A percentile compares a stretch with the other conserved stretches of the same genome.
Conservation (phyloP, 768 basidiomycete genomes). For the Kwoniella heveanensis region DNA sequence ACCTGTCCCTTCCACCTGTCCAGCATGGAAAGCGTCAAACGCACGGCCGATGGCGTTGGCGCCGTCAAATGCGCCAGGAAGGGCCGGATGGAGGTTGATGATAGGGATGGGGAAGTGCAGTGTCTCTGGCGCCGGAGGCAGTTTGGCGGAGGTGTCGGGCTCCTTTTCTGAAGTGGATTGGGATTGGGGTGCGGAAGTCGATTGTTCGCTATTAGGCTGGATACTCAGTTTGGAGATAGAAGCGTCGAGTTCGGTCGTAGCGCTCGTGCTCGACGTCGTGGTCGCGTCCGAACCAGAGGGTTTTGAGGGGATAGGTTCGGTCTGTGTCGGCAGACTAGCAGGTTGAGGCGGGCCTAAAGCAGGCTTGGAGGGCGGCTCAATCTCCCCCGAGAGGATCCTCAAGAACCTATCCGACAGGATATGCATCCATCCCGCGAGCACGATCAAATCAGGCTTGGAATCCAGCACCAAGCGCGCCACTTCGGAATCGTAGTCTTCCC, state of each 20-base stretch:
- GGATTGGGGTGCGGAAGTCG: neutral
- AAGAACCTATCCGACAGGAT: slow-evolving; percentile 82
- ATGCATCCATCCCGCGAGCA: slow-evolving; percentile 99
- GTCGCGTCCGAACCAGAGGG: neutral
- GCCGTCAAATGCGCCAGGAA: slow-evolving; percentile 95
- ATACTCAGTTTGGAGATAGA: neutral
- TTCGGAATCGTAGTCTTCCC: slow-evolving; percentile 82
- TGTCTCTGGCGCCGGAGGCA: slow-evolving; percentile 9
- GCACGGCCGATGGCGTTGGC: slow-evolving; percentile 87
- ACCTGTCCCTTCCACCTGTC: slow-evolving; percentile 76
- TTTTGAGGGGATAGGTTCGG: slow-evolving; percentile 25
- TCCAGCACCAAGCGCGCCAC: slow-evolving; percentile 69
- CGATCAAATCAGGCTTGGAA: slow-evolving; percentile 76
- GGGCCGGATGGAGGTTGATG: slow-evolving; percentile 94
- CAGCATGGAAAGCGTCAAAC: slow-evolving; percentile 80
- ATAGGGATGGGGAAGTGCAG: slow-evolving; percentile 65
- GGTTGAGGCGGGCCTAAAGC: slow-evolving; percentile 24
- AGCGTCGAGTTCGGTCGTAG: neutral
- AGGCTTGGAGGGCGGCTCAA: slow-evolving; percentile 25
- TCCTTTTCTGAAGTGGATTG: neutral
- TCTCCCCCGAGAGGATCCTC: slow-evolving; percentile 63
- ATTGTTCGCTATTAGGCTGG: neutral
- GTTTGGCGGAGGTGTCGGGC: neutral
- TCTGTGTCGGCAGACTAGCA: slow-evolving; percentile 15
- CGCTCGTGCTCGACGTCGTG: neutral